Base-by-base conservation (phyloP, 2,329 filamentous ascomycete genomes). In the Cladosporium sp. region DNA sequence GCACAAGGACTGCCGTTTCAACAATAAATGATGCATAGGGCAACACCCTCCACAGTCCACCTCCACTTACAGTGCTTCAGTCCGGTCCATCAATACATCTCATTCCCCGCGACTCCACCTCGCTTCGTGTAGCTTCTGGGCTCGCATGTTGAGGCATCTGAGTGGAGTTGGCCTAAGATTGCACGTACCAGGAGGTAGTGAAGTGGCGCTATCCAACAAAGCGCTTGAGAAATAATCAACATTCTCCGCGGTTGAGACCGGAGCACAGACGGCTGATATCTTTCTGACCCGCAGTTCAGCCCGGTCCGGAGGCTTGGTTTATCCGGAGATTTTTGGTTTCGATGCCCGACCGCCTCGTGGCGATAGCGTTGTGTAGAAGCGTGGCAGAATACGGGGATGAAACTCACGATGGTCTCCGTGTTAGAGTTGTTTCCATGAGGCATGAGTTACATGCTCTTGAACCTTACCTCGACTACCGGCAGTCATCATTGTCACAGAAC, bases 191-290 rank as follows among this genome's bases (percentile, higher is more conserved):
- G n/a, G 39, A 23, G 39, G 39, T 23, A 46, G 2, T 46, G 39
- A 46, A 46, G 39, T 54, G 51, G 26, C 26, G 13, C 26, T 21
- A n/a, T 32, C 26, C 51, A 30, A 30, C 51, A 4, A 7, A 32
- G 2, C 30, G 26, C 51, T 32, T 23, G n/a, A 46, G n/a, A 46
- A 14, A 32, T 28, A 28, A 54, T 54, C 25, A 54, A 32, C 18
- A 30, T 32, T 28, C 51, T 54, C 16, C 51, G 28, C 51, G 51
- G 51, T 54, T 54, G 51, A 54, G 26, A 28, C 51, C 51, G 51
- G 51, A 32, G 51, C 51, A 54, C 51, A 54, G 51, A 54, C 51
- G 26, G 28, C 26, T 54, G 14, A 28, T 54, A 32, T 54, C 51
- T 18, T n/a, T 21, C 26, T 30, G 26, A 21, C 30, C 51, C 51